A percentile compares a stretch with the other conserved stretches of the same genome.
Conservation (phyloP, 768 basidiomycete species). For the Tulasnella calospora region DNA sequence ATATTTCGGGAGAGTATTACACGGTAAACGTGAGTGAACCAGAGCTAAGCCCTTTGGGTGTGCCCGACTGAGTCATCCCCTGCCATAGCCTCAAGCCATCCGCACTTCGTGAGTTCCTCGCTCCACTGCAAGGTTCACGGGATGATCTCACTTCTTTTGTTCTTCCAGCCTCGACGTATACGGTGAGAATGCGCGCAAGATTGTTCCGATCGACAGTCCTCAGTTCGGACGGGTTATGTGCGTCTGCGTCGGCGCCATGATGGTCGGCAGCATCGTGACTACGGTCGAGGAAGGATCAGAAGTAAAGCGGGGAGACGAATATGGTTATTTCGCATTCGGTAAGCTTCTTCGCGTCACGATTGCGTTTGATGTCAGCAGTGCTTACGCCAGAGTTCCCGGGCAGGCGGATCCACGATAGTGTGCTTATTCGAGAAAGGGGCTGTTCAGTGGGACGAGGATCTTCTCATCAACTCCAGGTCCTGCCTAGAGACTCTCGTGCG, state of each 20-base stretch:
- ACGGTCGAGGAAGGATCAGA: conserved; percentile 80
- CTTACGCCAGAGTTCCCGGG: not conserved
- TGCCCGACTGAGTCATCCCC: conserved; percentile 12
- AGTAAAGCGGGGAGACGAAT: conserved; percentile 80
- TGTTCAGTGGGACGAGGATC: conserved; percentile 88
- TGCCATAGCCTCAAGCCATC: conserved; percentile 78
- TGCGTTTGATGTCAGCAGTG: not conserved
- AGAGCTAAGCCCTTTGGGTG: not conserved
- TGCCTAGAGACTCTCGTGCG: conserved; percentile 87
- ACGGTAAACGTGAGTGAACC: conserved; percentile 74
- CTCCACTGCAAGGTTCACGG: not conserved
- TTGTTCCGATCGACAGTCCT: conserved; percentile 85
- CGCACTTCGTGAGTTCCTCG: conserved; percentile 50
- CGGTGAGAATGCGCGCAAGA: conserved; percentile 88
- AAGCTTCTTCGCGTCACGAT: conserved; percentile 32
- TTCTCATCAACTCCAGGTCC: conserved; percentile 75
- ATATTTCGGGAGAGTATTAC: conserved; percentile 89
- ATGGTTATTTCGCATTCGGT: conserved; percentile 96
- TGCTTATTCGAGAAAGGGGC: conserved; percentile 79
- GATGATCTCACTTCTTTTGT: conserved; percentile 5
- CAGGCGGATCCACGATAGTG: conserved; percentile 90
- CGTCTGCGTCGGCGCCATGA: conserved; percentile 90
- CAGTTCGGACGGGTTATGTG: conserved; percentile 90
- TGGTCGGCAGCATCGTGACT: conserved; percentile 85
- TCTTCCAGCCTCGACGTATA: conserved; percentile 65